A percentile compares a stretch with the other conserved stretches of the same genome.
Conservation (phyloP, 1,139 yeast species). For the Hyphopichia khmerensis region DNA sequence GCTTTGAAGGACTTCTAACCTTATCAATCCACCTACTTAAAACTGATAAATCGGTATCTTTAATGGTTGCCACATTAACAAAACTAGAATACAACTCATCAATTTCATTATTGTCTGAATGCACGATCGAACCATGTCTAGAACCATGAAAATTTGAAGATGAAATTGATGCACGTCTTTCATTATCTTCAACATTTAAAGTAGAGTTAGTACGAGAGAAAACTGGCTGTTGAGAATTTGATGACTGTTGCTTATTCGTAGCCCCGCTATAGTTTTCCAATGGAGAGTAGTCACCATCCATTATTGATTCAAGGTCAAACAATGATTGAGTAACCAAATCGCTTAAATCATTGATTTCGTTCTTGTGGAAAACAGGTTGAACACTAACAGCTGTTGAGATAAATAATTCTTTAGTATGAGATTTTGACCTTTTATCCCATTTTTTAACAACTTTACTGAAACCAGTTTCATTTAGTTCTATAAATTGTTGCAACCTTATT, state of each 20-base stretch:
- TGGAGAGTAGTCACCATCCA: conserved; percentile 63
- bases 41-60: conserved; percentile 44
- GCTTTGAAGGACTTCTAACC: conserved; percentile 32
- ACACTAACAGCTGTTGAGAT: conserved; percentile 91
- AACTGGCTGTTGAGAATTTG: not conserved
- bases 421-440: conserved; percentile 96
- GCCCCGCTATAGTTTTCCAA: conserved; percentile 1
- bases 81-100: conserved; percentile 71
- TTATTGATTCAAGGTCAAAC: conserved; percentile 81
- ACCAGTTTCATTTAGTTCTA: conserved; percentile 92
- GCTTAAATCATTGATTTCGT: conserved; percentile 80
- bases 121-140: conserved; percentile 13
- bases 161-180: conserved; percentile 3
- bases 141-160: conserved; percentile 3
- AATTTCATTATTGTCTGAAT: conserved; percentile 36
- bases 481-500: conserved; percentile 84
- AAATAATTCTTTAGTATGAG: conserved; percentile 90
- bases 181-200: not conserved
- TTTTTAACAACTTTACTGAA: conserved; percentile 92
- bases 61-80: conserved; percentile 54
- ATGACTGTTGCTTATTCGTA: conserved; percentile 2
- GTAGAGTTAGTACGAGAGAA: not conserved
- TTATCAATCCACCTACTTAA: conserved; percentile 52
- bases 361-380: conserved; percentile 93
- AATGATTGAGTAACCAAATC: conserved; percentile 77